Conservation (phyloP, 2,329 filamentous ascomycete species). For the Colletotrichum tofieldiae region DNA sequence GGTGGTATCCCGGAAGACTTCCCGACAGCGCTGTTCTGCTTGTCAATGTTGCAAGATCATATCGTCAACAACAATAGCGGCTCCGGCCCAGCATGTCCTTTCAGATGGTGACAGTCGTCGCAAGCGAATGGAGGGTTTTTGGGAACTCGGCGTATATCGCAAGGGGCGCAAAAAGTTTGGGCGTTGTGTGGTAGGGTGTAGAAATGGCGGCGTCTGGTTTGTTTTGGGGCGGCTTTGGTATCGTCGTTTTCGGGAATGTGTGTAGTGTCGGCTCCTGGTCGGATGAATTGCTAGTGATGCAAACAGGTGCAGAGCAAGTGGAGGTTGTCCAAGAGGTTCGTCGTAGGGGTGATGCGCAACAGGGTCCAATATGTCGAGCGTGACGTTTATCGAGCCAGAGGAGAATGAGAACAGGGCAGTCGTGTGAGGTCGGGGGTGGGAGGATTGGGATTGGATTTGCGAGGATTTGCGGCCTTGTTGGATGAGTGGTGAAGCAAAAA, state of each 20-base stretch:
- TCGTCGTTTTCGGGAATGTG: slow-evolving; percentile 42
- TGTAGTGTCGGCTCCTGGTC: slow-evolving; percentile 39
- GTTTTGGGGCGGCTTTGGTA: slow-evolving; percentile 39
- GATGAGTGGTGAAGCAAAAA: slow-evolving; percentile 40
- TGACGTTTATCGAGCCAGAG: slow-evolving; percentile 35
- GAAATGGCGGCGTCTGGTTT: slow-evolving; percentile 36
- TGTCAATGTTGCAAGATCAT: slow-evolving; percentile 46
- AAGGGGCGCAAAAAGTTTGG: slow-evolving; percentile 20
- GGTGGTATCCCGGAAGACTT: slow-evolving; percentile 29
- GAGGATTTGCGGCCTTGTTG: slow-evolving; percentile 31
- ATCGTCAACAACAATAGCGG: slow-evolving; percentile 44
- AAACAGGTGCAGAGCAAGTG: slow-evolving; percentile 41
- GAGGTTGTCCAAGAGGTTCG: slow-evolving; percentile 33
- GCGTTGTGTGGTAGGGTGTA: slow-evolving; percentile 32
- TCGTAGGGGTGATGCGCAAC: slow-evolving; percentile 34
- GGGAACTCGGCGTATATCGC: slow-evolving; percentile 19
- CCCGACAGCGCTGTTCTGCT: slow-evolving; percentile 42
- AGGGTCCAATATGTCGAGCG: slow-evolving; percentile 36
- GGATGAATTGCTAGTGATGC: slow-evolving; percentile 39
- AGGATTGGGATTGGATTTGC: slow-evolving; percentile 36
- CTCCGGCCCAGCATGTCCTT: slow-evolving; percentile 43
- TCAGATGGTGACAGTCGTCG: slow-evolving; percentile 14
- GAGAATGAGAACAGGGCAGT: slow-evolving; percentile 38
- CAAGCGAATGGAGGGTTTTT: slow-evolving; percentile 6
- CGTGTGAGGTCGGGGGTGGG: slow-evolving; percentile 38